A percentile compares a stretch with the other conserved stretches of the same genome.
Conservation (phyloP, 208 protist species). For the Borovskyia barvae region DNA sequence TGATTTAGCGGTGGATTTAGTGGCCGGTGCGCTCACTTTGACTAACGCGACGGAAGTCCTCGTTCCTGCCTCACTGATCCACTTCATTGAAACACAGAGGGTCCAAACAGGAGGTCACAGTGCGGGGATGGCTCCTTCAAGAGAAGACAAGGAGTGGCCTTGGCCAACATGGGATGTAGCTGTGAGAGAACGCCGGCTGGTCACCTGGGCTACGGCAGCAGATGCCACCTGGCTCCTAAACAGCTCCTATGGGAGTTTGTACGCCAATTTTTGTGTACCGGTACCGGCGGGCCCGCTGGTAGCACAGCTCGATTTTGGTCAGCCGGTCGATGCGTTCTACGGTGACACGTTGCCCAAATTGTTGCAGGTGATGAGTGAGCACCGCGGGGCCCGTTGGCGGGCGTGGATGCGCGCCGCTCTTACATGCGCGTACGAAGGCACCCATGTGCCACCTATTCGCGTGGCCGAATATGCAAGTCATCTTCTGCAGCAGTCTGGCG, state of each 20-base stretch:
- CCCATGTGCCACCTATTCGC: constrained; percentile 62
- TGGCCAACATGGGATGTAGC: constrained; percentile 30
- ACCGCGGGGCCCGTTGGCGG: constrained; percentile 26
- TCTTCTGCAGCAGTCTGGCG: constrained; percentile 45
- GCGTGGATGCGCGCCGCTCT: constrained; percentile 83
- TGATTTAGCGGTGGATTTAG: constrained; percentile 39
- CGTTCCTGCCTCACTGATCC: constrained; percentile 50
- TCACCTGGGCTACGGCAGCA: constrained; percentile 13
- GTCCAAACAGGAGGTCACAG: background rate
- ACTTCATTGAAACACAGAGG: constrained; percentile 22
- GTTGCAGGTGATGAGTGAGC: constrained; percentile 12
- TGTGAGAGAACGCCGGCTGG: constrained; percentile 10
- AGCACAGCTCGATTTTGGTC: constrained; percentile 53
- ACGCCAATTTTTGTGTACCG: constrained; percentile 51
- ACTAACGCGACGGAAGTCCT: constrained; percentile 54
- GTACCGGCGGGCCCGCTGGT: constrained; percentile 70
- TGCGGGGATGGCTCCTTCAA: background rate
- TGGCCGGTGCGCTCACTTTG: constrained; percentile 42
- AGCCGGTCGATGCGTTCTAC: constrained; percentile 46
- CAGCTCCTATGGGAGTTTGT: constrained; percentile 4
- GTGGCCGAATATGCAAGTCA: constrained; percentile 56
- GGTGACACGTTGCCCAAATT: constrained; percentile 21
- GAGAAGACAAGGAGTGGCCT: constrained; percentile 2
- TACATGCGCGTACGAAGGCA: constrained; percentile 80
- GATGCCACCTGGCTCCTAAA: constrained; percentile 2